A percentile compares a stretch with the other conserved stretches of the same genome.
Conservation (phyloP, 495 filamentous ascomycete genomes). For the Talaromyces stipitatus region DNA sequence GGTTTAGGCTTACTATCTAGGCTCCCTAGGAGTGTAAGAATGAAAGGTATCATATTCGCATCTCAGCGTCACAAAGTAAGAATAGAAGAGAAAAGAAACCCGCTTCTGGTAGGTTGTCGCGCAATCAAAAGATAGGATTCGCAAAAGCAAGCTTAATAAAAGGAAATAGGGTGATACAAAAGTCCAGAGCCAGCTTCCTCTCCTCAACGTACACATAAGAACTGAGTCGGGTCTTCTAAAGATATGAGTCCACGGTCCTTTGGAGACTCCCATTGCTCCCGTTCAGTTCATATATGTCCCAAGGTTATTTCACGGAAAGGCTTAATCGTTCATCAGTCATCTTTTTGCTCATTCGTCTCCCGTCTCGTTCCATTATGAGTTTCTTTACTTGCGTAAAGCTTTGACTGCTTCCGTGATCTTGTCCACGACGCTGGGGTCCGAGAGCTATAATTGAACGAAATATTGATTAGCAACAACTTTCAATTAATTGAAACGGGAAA, state of each 20-base stretch:
- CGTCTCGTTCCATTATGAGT: neutral
- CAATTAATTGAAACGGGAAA: neutral
- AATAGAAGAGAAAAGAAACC: neutral
- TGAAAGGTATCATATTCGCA: neutral
- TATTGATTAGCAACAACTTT: neutral
- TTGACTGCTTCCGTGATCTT: slow-evolving; percentile 83
- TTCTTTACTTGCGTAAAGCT: slow-evolving; percentile 40
- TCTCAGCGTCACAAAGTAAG: neutral
- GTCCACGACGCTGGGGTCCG: slow-evolving; percentile 81
- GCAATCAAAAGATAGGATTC: neutral
- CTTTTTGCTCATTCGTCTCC: neutral
- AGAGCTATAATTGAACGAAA: slow-evolving; percentile 49
- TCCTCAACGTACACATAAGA: neutral
- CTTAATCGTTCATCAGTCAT: neutral
- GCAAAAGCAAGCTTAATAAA: neutral
- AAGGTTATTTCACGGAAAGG: neutral
- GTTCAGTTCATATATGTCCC: too few species aligned
- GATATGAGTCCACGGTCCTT: too few species aligned
- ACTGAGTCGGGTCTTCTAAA: too few species aligned
- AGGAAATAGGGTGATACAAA: neutral
- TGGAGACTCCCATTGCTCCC: too few species aligned
- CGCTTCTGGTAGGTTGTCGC: neutral
- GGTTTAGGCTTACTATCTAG: too few species aligned
- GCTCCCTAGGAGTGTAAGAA: neutral
- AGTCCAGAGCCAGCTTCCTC: neutral